These are phyloP conservation scores for Trichoderma atroviride DNA, from an alignment of 2,329 filamentous ascomycete genomes.

Conservation along the genomic window DNA sequence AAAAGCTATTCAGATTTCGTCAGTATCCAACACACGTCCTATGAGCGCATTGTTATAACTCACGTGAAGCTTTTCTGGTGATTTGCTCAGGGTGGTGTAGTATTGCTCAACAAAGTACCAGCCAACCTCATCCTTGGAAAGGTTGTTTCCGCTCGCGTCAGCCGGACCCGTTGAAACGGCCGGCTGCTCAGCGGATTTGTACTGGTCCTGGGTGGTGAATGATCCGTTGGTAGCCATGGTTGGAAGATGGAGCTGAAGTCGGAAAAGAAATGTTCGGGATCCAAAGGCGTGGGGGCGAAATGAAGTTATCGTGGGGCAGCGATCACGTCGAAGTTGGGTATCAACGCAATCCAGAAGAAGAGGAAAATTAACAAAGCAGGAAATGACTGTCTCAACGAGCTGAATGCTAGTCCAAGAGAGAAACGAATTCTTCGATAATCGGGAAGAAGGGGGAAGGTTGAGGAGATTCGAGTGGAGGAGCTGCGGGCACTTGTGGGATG, in stretches of 20 bases:
- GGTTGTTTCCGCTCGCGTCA: constrained; percentile 47
- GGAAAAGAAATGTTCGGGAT: constrained; percentile 18
- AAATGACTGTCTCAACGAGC: constrained; percentile 19
- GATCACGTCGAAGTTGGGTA: constrained; percentile 28
- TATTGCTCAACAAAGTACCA: constrained; percentile 99
- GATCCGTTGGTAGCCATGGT: constrained; percentile 63
- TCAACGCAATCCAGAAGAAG: constrained; percentile 26
- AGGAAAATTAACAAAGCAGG: constrained; percentile 7
- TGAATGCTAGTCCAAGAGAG: constrained; percentile 27
- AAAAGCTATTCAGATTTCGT: constrained; percentile 63
- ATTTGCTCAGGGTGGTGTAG: constrained; percentile 96
- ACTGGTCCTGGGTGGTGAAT: constrained; percentile 50
- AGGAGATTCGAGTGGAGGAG: constrained; percentile 26
- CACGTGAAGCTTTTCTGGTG: constrained; percentile 87
- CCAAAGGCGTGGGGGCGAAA: constrained; percentile 10
- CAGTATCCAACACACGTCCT: not conserved
- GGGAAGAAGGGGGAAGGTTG: constrained; percentile 22
- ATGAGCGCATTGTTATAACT: constrained; percentile 36
- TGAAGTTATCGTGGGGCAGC: constrained; percentile 25
- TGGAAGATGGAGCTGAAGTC: constrained; percentile 28
- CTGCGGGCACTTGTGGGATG: constrained; percentile 29
- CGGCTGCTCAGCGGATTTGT: constrained; percentile 45
- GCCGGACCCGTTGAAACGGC: constrained; percentile 41
- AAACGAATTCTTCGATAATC: constrained; percentile 27
- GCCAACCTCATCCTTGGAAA: constrained; percentile 89